phyloP scores from a whole-genome alignment of 2,329 filamentous ascomycete genomes.

The Ophiocordyceps camponoti-saundersi region DNA sequence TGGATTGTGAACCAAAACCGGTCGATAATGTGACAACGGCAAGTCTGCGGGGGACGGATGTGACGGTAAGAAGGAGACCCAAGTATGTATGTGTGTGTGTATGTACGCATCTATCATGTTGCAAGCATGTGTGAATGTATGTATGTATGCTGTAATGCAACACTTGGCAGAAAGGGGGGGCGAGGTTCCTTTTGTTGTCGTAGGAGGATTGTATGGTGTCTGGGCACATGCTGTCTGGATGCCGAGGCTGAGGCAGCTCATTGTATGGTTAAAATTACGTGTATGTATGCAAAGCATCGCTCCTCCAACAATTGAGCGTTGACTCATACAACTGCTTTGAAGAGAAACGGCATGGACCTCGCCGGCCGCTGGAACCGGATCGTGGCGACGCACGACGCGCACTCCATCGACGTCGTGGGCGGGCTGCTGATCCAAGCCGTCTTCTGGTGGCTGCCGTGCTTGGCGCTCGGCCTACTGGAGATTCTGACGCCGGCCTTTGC shows the following conservation, averaged over 20 bases:
- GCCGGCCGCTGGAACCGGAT: conserved; percentile 7
- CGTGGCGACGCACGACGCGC: conserved; percentile 10
- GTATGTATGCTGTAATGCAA: background rate
- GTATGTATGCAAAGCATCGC: no score
- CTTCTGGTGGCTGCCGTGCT: conserved; percentile 28
- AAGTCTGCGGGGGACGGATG: no score
- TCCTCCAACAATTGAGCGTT: background rate
- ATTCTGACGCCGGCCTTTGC: conserved; percentile 27
- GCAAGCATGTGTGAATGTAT: background rate
- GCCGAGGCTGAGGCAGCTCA: no score
- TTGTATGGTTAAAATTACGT: no score
- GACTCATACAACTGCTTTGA: background rate
- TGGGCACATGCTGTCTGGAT: no score
- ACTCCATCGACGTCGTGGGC: conserved; percentile 22
- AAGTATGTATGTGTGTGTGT: background rate
- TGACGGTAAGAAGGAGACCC: no score
- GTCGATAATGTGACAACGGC: no score
- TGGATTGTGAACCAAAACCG: no score
- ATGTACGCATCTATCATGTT: background rate
- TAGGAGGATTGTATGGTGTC: background rate
- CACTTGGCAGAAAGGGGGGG: background rate
- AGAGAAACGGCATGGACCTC: background rate
- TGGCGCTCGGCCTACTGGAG: conserved; percentile 25
- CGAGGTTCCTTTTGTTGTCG: no score
- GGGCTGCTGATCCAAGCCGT: conserved; percentile 21